Percentiles rank a stretch among this genome's conserved stretches.
Evolutionary conservation across 768 basidiomycete species (phyloP).

Genomic region (Russula olivacea): DNA sequence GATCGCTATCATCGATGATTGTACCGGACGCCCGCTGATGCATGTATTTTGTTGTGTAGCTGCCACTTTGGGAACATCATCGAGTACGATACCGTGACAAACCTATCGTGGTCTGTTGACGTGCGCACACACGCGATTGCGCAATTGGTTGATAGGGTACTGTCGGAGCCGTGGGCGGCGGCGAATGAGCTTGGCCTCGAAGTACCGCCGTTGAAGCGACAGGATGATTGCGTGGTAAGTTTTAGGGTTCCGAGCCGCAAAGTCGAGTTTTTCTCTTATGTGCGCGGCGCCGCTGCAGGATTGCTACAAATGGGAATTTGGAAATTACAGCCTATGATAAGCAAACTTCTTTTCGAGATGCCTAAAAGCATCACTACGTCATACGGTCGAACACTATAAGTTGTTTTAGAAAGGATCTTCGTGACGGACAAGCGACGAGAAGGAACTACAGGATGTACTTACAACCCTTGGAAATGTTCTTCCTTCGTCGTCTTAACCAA

Average conservation of each 20-base stretch:
- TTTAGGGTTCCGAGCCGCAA: constrained; percentile 5
- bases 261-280: not conserved
- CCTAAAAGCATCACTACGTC: not conserved
- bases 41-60: constrained; percentile 28
- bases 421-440: not conserved
- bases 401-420: not conserved
- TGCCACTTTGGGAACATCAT: constrained; percentile 88
- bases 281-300: constrained; percentile 37
- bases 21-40: not conserved
- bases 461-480: not conserved
- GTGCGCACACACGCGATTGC: constrained; percentile 77
- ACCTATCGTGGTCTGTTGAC: constrained; percentile 80
- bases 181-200: constrained; percentile 53
- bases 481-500: not conserved
- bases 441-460: not conserved
- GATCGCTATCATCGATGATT: not conserved
- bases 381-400: not conserved
- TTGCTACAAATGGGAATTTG: constrained; percentile 69
- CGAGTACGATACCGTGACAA: constrained; percentile 87
- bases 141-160: constrained; percentile 66
- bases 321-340: constrained; percentile 33
- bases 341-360: not conserved
- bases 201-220: constrained; percentile 48
- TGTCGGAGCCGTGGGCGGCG: constrained; percentile 65
- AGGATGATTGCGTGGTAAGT: constrained; percentile 65